Percentiles rank a stretch among this genome's conserved stretches.
Conservation (phyloP, 345 rosid genomes). For the Gossypium australe region DNA sequence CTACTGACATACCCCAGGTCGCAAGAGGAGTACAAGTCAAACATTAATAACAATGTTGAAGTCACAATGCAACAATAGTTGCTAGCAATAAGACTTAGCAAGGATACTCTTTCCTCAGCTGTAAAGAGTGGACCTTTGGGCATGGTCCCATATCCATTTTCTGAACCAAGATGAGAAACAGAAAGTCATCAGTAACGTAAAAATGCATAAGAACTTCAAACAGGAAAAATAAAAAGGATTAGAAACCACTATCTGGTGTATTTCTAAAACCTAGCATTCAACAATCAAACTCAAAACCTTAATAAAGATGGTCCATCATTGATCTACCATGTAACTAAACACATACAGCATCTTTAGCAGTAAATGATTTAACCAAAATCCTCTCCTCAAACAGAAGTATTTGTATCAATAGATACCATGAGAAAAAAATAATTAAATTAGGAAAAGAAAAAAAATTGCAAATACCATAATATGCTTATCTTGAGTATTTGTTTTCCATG, state of each 20-base stretch:
- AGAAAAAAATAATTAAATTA: neutral
- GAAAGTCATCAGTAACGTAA: neutral
- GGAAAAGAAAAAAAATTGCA: neutral
- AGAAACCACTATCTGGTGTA: neutral
- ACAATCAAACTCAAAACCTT: neutral
- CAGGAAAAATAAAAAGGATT: neutral
- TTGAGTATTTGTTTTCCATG: neutral
- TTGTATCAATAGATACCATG: neutral
- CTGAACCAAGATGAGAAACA: constrained; percentile 31
- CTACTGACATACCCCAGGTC: neutral
- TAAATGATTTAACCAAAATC: neutral
- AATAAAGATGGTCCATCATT: too few species aligned
- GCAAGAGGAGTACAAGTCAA: neutral
- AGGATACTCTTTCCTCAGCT: constrained; percentile 97
- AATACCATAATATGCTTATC: neutral
- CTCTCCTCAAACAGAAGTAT: neutral
- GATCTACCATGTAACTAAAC: neutral
- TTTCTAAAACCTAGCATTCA: neutral
- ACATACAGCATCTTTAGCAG: neutral
- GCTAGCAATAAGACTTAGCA: constrained; percentile 6
- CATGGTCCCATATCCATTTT: constrained; percentile 99
- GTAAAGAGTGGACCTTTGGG: constrained; percentile 96
- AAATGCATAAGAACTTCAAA: neutral
- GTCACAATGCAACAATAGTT: neutral
- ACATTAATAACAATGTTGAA: neutral